phyloP scores from a whole-genome alignment of 164 flowering plant species.

The Aristolochia californica region DNA sequence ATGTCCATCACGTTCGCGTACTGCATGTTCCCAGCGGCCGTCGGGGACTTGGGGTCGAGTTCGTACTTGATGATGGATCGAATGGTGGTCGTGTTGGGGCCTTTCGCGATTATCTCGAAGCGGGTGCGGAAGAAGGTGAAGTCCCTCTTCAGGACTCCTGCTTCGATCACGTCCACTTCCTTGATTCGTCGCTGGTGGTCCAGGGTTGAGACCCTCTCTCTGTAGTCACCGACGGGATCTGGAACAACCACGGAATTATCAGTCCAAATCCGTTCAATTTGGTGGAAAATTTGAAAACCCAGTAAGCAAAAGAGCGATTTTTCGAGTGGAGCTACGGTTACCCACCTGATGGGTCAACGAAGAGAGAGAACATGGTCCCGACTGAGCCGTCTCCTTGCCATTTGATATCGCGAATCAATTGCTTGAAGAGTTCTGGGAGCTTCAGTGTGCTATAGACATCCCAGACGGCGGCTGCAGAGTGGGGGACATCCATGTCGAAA shows the following conservation, averaged over 20 bases:
- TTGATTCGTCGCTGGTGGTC: constrained; percentile 27
- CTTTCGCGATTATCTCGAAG: constrained; percentile 22
- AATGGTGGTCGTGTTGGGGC: constrained; percentile 1
- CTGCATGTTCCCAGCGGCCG: too few relatives aligned
- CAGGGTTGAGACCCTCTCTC: constrained; percentile 28
- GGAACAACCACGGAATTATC: neutral
- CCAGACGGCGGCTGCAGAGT: too few relatives aligned
- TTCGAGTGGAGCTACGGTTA: too few relatives aligned
- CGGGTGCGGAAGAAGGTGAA: constrained; percentile 18
- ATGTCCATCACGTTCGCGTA: too few relatives aligned
- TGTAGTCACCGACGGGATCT: constrained; percentile 4
- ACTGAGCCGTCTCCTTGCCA: too few relatives aligned
- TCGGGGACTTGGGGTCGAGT: neutral
- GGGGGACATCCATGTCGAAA: too few relatives aligned
- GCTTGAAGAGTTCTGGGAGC: too few relatives aligned
- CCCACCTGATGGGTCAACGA: neutral
- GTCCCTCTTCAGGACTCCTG: constrained; percentile 23
- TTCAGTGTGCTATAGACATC: too few relatives aligned
- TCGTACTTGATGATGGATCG: constrained; percentile 3
- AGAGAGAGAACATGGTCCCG: neutral
- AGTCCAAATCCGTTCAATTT: too few relatives aligned
- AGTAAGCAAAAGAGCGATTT: too few relatives aligned
- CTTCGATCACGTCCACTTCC: constrained; percentile 23
- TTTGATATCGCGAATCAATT: too few relatives aligned
- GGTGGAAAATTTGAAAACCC: too few relatives aligned